phyloP scores from a whole-genome alignment of 2,329 filamentous ascomycete species.

The Berkeleyomyces basicola region DNA sequence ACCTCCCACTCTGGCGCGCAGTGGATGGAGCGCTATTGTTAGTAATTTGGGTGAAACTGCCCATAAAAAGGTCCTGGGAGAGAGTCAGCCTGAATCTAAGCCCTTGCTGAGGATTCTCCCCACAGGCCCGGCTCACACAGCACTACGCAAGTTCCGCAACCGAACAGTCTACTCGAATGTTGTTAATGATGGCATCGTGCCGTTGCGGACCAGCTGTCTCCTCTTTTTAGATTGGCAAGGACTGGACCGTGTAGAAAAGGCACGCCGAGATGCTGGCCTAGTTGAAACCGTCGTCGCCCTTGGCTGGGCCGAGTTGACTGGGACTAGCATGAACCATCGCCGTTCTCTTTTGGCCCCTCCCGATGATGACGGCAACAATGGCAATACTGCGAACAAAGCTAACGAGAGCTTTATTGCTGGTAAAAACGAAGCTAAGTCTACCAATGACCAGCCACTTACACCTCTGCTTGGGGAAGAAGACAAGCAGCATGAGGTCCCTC shows the following conservation, averaged over 20 bases:
- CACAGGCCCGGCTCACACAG: conserved; percentile 76
- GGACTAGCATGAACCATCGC: conserved; percentile 38
- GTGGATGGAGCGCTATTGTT: conserved; percentile 77
- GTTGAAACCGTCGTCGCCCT: conserved; percentile 87
- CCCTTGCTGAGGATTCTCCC: conserved; percentile 77
- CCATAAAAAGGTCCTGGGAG: conserved; percentile 40
- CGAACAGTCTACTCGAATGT: conserved; percentile 92
- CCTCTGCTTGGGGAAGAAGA: conserved; percentile 18
- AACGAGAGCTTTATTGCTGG: not conserved
- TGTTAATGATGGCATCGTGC: conserved; percentile 94
- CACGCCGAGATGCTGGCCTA: conserved; percentile 74
- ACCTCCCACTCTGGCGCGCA: conserved; percentile 67
- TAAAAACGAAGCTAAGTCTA: conserved; percentile 18
- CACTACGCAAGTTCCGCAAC: conserved; percentile 74
- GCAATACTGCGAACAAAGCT: conserved; percentile 8
- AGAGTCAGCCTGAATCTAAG: conserved; percentile 63
- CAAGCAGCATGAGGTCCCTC: conserved; percentile 46
- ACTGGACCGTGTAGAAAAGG: conserved; percentile 83
- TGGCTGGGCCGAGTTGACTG: conserved; percentile 85
- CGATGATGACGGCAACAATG: conserved; percentile 19
- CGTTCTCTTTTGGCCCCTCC: conserved; percentile 30
- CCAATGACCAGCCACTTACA: conserved; percentile 22
- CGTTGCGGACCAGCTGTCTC: conserved; percentile 85
- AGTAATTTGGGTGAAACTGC: conserved; percentile 59
- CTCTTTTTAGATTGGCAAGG: conserved; percentile 95